Base-by-base conservation (phyloP, 495 filamentous ascomycete species). In the Daldinia childiae region DNA sequence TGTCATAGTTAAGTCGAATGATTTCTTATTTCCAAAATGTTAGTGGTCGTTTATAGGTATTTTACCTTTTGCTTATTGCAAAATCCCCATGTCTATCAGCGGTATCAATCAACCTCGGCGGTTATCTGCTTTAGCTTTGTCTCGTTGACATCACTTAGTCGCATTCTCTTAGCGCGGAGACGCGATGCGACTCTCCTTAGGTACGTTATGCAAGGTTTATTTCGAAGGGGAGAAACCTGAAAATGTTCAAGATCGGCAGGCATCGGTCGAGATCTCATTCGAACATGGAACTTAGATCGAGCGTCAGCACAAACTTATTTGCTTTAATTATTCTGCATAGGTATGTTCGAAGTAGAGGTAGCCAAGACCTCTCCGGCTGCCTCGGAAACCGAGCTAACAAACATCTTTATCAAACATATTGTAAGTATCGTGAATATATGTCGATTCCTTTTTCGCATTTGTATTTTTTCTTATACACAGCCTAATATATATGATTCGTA, bases 111-210 rank as follows among this genome's bases (percentile, higher is more conserved):
- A 19, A 45, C 21, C 48, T 51, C 21, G 36, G 57, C 68, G 55
- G 64, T 60, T 59, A 27, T 21, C 64, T 48, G 61, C 29, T 62
- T 64, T 38, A 12, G 36, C 32, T 57, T 64, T 27, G 56, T 68
- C 61, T 64, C 41, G 57, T 68, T 73, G 70, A 73, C 70, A 73
- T 73, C 70, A 73, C 64, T 68, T 51, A 6, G 70, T 68, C 56
- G 54, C 70, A 73, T 73, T 64, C 36, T 65, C 7, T 52, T 38
- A 64, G 64, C 61, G 65, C 65, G 69, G 64, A 60, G 69, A 58
- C 24, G 56, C 65, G 70, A 73, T 73, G 70, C 57, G 48, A 73
- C 64, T 50, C 12, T 60, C 19, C 15, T 14, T 60, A 15, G 19
- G 19, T 50, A 15, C 32, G 19, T 50, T 39, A 63, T 67, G 64